Conservation (phyloP, 148 eudicot genomes). For the Hydrangea macrophylla region DNA sequence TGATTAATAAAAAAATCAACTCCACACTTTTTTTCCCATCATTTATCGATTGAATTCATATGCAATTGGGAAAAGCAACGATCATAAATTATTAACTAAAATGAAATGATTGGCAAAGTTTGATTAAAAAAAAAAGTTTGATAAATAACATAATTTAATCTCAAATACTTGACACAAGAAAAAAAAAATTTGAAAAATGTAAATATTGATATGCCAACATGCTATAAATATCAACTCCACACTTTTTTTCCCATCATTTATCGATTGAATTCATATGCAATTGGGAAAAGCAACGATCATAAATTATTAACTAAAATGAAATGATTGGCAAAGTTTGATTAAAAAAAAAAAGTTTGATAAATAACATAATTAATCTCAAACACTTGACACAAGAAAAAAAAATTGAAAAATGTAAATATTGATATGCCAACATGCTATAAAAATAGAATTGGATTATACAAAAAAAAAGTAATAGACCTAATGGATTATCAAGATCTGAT, state of each 20-base stretch:
- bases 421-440: background rate
- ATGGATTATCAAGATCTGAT: background rate
- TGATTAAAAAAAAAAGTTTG: too few species aligned
- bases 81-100: too few species aligned
- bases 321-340: background rate
- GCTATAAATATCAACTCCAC: too few species aligned
- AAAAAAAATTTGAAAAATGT: background rate
- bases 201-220: too few species aligned
- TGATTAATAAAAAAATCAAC: too few species aligned
- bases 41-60: background rate
- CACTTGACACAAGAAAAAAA: background rate
- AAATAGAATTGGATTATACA: background rate
- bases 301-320: background rate
- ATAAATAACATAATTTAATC: too few species aligned
- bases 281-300: background rate
- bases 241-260: too few species aligned
- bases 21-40: too few species aligned
- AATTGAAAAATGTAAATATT: too few species aligned
- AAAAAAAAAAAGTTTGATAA: too few species aligned
- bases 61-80: background rate
- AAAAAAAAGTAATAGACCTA: background rate
- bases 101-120: background rate
- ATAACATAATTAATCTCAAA: background rate
- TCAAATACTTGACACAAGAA: background rate
- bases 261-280: background rate